Conservation (phyloP, 768 basidiomycete genomes). For the Boletales sp. region DNA sequence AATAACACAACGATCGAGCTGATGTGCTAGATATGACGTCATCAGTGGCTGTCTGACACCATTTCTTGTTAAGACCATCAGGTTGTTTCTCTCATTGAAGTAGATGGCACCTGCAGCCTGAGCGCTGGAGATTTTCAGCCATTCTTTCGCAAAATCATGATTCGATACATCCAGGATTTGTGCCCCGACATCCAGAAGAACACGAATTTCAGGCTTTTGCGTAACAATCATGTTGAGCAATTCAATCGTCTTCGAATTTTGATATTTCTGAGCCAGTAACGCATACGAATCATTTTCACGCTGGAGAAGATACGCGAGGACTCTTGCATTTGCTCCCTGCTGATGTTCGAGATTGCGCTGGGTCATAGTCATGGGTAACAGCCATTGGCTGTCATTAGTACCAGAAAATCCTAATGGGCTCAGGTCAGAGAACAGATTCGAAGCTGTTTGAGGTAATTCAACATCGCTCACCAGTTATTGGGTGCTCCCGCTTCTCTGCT, state of each 20-base stretch:
- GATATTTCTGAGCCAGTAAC: conserved; percentile 13
- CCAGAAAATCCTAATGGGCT: conserved; percentile 40
- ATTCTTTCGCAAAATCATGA: conserved; percentile 29
- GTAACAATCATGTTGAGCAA: conserved; percentile 31
- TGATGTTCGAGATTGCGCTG: conserved; percentile 29
- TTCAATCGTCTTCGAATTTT: conserved; percentile 11
- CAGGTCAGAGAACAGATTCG: no score
- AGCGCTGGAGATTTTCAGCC: conserved; percentile 18
- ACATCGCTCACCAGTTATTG: background rate
- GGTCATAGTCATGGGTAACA: conserved; percentile 14
- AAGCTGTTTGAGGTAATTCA: no score
- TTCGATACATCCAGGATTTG: conserved; percentile 51
- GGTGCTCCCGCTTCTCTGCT: background rate
- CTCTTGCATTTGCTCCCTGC: conserved; percentile 36
- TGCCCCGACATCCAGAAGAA: conserved; percentile 52
- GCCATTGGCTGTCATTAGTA: conserved; percentile 46
- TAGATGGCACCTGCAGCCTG: conserved; percentile 38
- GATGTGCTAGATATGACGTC: conserved; percentile 13
- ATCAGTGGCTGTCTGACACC: background rate
- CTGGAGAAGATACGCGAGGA: conserved; percentile 17
- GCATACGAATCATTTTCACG: conserved; percentile 38
- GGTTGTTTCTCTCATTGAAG: conserved; percentile 23
- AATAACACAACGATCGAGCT: conserved; percentile 39
- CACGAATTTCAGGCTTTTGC: conserved; percentile 35
- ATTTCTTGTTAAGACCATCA: conserved; percentile 1